Conservation (phyloP, 2,329 filamentous ascomycete genomes). For the Ophiocordyceps sinensis region DNA sequence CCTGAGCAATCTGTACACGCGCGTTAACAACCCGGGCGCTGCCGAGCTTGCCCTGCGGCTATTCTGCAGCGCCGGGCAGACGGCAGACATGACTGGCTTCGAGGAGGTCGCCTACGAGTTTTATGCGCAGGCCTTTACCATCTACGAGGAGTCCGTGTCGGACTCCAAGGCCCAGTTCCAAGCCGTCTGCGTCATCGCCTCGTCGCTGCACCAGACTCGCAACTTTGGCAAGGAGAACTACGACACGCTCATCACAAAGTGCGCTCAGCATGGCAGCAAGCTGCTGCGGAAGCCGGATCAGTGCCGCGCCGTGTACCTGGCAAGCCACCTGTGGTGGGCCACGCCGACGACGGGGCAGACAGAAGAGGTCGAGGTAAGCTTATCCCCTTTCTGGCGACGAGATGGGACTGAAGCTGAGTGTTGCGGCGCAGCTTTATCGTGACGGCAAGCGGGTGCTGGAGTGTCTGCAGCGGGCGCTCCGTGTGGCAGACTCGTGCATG, state of each 20-base stretch:
- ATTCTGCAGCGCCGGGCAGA: conserved; percentile 84
- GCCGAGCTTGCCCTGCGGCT: conserved; percentile 80
- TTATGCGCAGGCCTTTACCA: conserved; percentile 94
- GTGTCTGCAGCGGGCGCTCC: conserved; percentile 84
- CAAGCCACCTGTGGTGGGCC: conserved; percentile 96
- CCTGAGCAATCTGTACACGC: conserved; percentile 73
- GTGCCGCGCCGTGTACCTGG: conserved; percentile 89
- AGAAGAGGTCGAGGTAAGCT: conserved; percentile 60
- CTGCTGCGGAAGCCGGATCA: conserved; percentile 95
- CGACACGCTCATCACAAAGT: conserved; percentile 96
- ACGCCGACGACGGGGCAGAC: conserved; percentile 72
- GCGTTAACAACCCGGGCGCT: conserved; percentile 61
- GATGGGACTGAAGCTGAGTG: conserved; percentile 2
- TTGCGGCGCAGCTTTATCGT: conserved; percentile 62
- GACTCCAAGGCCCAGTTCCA: conserved; percentile 97
- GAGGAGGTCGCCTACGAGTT: conserved; percentile 97
- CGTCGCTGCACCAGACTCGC: conserved; percentile 73
- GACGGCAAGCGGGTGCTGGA: conserved; percentile 95
- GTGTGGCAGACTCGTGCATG: conserved; percentile 98
- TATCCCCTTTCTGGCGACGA: not conserved
- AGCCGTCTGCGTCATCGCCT: conserved; percentile 87
- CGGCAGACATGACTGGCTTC: conserved; percentile 79
- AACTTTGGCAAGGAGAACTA: conserved; percentile 96
- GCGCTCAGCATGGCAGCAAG: conserved; percentile 91
- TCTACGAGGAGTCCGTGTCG: conserved; percentile 92